A percentile compares a stretch with the other conserved stretches of the same genome.
These are phyloP conservation scores for Tricholoma saponaceum DNA, from an alignment of 768 basidiomycete genomes.

Conservation along the genomic window DNA sequence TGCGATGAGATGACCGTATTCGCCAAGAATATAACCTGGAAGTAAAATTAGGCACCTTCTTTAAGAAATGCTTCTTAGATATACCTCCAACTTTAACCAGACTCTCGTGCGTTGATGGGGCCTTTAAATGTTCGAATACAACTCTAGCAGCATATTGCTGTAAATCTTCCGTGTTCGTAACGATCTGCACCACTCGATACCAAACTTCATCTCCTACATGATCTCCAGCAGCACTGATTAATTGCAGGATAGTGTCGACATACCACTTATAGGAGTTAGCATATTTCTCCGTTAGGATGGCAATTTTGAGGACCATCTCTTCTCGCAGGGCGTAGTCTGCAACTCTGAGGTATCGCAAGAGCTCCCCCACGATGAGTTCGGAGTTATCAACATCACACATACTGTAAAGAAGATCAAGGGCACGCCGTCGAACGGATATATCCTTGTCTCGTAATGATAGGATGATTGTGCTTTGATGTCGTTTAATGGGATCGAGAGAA, in stretches of 20 bases:
- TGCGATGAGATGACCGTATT: slow-evolving; percentile 97
- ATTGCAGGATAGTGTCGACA: slow-evolving; percentile 93
- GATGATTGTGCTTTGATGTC: slow-evolving; percentile 94
- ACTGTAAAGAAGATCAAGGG: slow-evolving; percentile 93
- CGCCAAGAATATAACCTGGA: slow-evolving; percentile 91
- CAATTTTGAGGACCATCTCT: slow-evolving; percentile 99
- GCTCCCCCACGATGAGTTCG: slow-evolving; percentile 91
- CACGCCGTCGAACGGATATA: slow-evolving; percentile 91
- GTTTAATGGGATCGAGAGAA: slow-evolving; percentile 88
- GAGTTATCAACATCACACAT: slow-evolving; percentile 99
- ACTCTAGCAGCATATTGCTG: slow-evolving; percentile 95
- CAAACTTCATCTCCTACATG: slow-evolving; percentile 99
- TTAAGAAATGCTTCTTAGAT: slow-evolving; percentile 12
- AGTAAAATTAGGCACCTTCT: background rate
- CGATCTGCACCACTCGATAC: slow-evolving; percentile 98
- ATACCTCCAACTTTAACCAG: slow-evolving; percentile 93
- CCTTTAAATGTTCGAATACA: slow-evolving; percentile 83
- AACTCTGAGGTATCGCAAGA: slow-evolving; percentile 89
- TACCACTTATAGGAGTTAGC: slow-evolving; percentile 99
- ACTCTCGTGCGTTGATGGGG: slow-evolving; percentile 86
- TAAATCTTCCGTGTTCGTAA: slow-evolving; percentile 96
- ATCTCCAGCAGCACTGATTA: slow-evolving; percentile 96
- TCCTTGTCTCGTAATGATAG: slow-evolving; percentile 93
- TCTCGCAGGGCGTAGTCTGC: slow-evolving; percentile 96
- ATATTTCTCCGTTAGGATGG: slow-evolving; percentile 98